Percentiles rank a stretch among this genome's conserved stretches.
phyloP scores from a whole-genome alignment of 208 protist genomes.

The Trypanosoma melophagium region DNA sequence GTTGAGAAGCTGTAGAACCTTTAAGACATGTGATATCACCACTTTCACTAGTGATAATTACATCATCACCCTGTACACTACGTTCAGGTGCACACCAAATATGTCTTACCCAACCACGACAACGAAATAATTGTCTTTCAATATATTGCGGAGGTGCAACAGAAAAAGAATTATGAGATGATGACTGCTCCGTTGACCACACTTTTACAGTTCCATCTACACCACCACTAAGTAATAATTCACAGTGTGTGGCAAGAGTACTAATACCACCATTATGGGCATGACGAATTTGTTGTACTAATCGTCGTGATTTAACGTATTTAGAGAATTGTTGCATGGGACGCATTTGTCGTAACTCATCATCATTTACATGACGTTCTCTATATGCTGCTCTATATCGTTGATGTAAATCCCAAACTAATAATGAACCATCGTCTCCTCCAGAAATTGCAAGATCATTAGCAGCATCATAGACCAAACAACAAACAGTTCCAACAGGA shows the following conservation, averaged over 20 bases:
- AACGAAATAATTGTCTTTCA: constrained; percentile 33
- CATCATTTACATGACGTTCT: constrained; percentile 14
- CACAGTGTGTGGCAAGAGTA: constrained; percentile 32
- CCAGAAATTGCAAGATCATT: constrained; percentile 35
- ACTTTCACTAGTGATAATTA: constrained; percentile 34
- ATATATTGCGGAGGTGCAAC: constrained; percentile 20
- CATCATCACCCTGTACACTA: constrained; percentile 37
- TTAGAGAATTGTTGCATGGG: constrained; percentile 26
- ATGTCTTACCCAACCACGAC: constrained; percentile 42
- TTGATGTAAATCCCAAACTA: constrained; percentile 42
- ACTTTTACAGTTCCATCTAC: constrained; percentile 43
- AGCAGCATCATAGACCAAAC: constrained; percentile 19
- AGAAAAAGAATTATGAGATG: not conserved
- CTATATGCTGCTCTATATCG: constrained; percentile 19
- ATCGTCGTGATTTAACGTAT: constrained; percentile 26
- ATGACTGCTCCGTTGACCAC: constrained; percentile 25
- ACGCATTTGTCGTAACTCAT: constrained; percentile 14
- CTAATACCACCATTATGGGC: constrained; percentile 41
- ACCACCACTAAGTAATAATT: constrained; percentile 47
- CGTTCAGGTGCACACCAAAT: constrained; percentile 29
- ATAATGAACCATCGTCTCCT: constrained; percentile 39
- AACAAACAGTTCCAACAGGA: constrained; percentile 21
- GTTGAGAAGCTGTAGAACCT: constrained; percentile 16
- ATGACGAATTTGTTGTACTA: constrained; percentile 18
- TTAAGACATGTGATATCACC: constrained; percentile 35